These are phyloP conservation scores for Saccharomyces paradoxus DNA, from an alignment of 805 yeast species.

Conservation along the genomic window DNA sequence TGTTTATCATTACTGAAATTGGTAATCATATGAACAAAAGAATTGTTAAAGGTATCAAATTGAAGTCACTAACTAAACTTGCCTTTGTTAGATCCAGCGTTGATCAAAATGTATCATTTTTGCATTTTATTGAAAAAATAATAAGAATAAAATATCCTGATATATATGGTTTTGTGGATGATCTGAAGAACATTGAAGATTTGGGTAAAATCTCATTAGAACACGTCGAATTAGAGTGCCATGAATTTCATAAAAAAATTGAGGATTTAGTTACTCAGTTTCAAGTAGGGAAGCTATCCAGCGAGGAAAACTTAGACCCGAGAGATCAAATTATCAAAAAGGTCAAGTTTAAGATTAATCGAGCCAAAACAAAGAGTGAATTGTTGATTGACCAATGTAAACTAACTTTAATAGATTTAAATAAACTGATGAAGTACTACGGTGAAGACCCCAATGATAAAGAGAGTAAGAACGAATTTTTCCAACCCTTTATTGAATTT, in stretches of 20 bases:
- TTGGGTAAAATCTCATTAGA: conserved; percentile 58
- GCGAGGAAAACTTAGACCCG: conserved; percentile 56
- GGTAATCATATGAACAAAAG: conserved; percentile 81
- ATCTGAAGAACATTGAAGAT: conserved; percentile 43
- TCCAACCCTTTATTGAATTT: conserved; percentile 54
- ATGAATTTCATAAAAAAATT: conserved; percentile 44
- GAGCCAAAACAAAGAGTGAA: conserved; percentile 47
- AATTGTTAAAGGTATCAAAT: conserved; percentile 61
- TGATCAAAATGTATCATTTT: conserved; percentile 58
- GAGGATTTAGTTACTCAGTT: conserved; percentile 46
- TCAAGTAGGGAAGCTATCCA: conserved; percentile 58
- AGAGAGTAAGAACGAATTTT: conserved; percentile 49
- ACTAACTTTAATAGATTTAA: conserved; percentile 44
- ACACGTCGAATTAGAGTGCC: conserved; percentile 51
- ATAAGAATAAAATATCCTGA: conserved; percentile 62
- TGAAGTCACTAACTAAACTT: conserved; percentile 60
- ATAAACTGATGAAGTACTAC: conserved; percentile 55
- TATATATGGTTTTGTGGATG: conserved; percentile 51
- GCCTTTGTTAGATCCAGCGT: conserved; percentile 60
- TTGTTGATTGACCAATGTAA: conserved; percentile 43
- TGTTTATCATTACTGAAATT: conserved; percentile 59
- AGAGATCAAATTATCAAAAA: conserved; percentile 50
- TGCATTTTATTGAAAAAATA: conserved; percentile 67
- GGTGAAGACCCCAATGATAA: conserved; percentile 58
- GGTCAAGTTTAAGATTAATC: conserved; percentile 44